These are phyloP conservation scores for Antitrichia curtipendula DNA, from an alignment of 225 moss, liverwort and hornwort species.

Conservation along the genomic window DNA sequence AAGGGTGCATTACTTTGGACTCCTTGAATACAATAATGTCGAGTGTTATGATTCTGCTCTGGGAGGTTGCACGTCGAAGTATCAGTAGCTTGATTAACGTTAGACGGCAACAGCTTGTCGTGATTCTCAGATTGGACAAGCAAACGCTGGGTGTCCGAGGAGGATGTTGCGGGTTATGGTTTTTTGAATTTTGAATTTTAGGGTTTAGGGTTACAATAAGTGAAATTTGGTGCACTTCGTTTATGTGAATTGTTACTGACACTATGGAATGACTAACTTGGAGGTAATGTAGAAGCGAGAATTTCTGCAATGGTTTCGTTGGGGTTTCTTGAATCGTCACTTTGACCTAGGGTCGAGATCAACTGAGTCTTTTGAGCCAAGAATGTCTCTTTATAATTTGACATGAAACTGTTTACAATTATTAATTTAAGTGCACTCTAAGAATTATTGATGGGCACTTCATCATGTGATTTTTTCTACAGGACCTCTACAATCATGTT, in stretches of 20 bases:
- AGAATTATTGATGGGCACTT: neutral
- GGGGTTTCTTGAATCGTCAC: neutral
- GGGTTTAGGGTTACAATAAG: slow-evolving; percentile 20
- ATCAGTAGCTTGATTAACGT: slow-evolving; percentile 13
- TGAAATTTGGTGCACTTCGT: slow-evolving; percentile 78
- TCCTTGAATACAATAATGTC: neutral
- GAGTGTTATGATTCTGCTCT: neutral
- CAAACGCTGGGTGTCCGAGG: slow-evolving; percentile 49
- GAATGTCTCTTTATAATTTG: neutral
- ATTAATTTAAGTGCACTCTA: neutral
- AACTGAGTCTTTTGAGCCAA: neutral
- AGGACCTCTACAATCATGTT: slow-evolving; percentile 56
- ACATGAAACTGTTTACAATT: neutral
- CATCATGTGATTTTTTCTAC: neutral
- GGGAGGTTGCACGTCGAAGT: neutral
- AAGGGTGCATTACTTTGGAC: neutral
- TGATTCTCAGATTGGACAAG: slow-evolving; percentile 85
- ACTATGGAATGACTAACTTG: slow-evolving; percentile 66
- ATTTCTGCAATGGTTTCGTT: neutral
- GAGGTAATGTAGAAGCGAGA: slow-evolving; percentile 22
- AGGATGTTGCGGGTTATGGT: slow-evolving; percentile 55
- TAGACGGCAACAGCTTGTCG: slow-evolving; percentile 66
- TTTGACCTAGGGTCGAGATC: neutral
- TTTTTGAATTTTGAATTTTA: neutral
- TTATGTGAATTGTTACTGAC: slow-evolving; percentile 69